Evolutionary conservation across 768 basidiomycete genomes (phyloP).

Genomic region (Boletus barrowsii): DNA sequence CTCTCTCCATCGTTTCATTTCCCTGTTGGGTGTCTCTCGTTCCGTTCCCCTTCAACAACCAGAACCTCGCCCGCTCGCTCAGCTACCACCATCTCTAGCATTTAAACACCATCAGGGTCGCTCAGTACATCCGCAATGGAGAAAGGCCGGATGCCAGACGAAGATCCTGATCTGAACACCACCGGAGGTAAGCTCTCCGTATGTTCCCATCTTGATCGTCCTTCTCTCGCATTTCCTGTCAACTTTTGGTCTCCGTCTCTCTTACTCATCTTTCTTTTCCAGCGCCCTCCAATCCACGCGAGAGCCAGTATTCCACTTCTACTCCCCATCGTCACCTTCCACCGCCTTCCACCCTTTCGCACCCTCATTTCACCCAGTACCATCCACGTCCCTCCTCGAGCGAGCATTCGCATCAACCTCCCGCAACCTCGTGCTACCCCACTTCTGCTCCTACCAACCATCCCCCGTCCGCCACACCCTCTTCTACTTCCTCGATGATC

Average conservation of each 20-base stretch:
- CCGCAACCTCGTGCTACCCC: background rate
- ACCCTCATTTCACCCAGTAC: background rate
- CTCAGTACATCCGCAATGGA: slow-evolving; percentile 21
- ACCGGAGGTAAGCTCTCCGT: slow-evolving; percentile 29
- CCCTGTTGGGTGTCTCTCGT: background rate
- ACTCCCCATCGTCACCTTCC: background rate
- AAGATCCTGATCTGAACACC: slow-evolving; percentile 14
- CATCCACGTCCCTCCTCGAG: background rate
- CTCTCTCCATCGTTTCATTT: background rate
- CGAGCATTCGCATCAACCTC: background rate
- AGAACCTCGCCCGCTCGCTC: background rate
- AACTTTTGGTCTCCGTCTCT: background rate
- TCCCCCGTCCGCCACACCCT: background rate
- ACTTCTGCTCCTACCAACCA: background rate
- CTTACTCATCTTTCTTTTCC: slow-evolving; percentile 4
- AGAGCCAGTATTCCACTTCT: background rate
- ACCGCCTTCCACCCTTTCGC: background rate
- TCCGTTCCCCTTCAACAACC: background rate
- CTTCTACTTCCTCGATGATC: slow-evolving; percentile 41
- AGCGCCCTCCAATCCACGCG: slow-evolving; percentile 9
- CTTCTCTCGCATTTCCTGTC: slow-evolving; percentile 12
- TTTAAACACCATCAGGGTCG: slow-evolving; percentile 2
- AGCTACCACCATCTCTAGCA: background rate
- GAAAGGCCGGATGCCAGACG: slow-evolving; percentile 17
- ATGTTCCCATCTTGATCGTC: slow-evolving; percentile 4